A percentile compares a stretch with the other conserved stretches of the same genome.
Conservation (phyloP, 257 asterid species). For the Anisodus tanguticus region DNA sequence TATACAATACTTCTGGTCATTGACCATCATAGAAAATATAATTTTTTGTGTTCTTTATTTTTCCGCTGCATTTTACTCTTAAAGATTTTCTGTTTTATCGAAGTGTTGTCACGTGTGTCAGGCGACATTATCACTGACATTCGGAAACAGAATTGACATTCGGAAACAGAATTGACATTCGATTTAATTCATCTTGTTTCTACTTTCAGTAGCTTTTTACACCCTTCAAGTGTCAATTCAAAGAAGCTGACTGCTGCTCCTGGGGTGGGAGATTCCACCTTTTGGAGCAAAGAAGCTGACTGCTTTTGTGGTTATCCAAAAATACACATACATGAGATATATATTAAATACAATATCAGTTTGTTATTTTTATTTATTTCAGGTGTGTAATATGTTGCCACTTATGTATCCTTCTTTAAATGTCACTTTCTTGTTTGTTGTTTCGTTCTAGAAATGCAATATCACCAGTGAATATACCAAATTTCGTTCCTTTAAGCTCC, state of each 20-base stretch:
- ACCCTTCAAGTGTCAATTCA: slow-evolving; percentile 44
- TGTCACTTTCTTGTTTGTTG: slow-evolving; percentile 61
- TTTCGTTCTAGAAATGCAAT: background rate
- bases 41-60: no score
- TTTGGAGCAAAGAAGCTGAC: slow-evolving; percentile 35
- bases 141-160: no score
- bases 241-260: slow-evolving; percentile 35
- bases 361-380: slow-evolving; percentile 48
- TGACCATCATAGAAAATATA: no score
- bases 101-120: no score
- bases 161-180: no score
- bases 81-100: no score
- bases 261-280: no score
- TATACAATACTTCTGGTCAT: no score
- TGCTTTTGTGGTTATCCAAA: slow-evolving; percentile 49
- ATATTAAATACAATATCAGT: background rate
- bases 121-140: no score
- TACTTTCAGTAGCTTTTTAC: no score
- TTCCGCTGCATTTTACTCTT: no score
- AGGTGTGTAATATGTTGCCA: slow-evolving; percentile 56
- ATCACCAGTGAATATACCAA: background rate
- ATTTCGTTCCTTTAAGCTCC: background rate
- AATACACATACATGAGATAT: background rate
- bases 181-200: no score
- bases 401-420: slow-evolving; percentile 37